Evolutionary conservation across 805 yeast genomes (phyloP), one percentile per base, ranked within the genome.

Genomic region (Candida koratica): DNA sequence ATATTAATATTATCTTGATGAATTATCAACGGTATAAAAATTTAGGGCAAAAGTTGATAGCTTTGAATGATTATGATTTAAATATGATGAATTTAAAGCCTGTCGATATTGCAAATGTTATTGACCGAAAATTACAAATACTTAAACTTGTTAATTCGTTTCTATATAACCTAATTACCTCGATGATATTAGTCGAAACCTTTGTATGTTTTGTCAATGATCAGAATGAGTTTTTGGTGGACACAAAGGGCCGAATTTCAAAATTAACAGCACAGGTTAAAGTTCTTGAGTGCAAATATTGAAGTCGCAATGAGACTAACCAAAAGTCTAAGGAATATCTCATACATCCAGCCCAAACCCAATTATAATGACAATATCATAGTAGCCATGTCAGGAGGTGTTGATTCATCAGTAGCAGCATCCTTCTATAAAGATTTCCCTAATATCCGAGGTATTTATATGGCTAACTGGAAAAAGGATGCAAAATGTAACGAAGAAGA

Each of bases 311-410:
- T 8, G 10, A 10, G 7, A 20, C 10, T 10, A 10, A 7, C 9
- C 7, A 20, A 20, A 7, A 20, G 23, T 20, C 8, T 24, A n/a
- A 25, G 24, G 11, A 8, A 16, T 14, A 15, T 22, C 20, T 15
- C 20, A 11, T 37, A 39, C 19, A 16, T 26, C 4, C 45, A 39
- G 22, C 38, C 45, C 2, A 32, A 32, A 17, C 48, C 48, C 6
- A 13, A 47, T 0, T 45, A 44, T 7, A 55, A 67, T 20, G 95
- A 85, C 48, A 75, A 71, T 36, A 73, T 90, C 15, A 62, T 84
- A 14, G 77, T 93, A 4, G 96, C 97, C 6, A 85, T 93, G 96
- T 86, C 96, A 1, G 84, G 95, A 0, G 98, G 98, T 0, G 97
- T 93, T 1, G 98, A 93, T 58, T 89, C 97, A 0, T 82, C 96